Evolutionary conservation across 306 rosid genomes (phyloP), one percentile per base, ranked within the genome.

Genomic region (Pachyrhizus erosus): DNA sequence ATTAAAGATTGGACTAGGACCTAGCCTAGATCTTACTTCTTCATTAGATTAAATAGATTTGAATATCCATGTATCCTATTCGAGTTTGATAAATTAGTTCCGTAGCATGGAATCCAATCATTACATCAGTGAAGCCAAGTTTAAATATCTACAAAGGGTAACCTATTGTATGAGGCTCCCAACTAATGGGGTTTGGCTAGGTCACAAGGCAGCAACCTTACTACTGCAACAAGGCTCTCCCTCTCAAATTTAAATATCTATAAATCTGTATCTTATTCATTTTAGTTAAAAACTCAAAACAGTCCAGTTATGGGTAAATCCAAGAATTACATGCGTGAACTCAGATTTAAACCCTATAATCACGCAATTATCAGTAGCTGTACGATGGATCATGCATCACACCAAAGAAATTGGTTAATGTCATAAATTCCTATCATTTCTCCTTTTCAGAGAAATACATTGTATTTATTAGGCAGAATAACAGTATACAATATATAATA

Each of bases 311-410:
- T 54, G 23, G 26, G 20, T 9, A 73, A 20, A 33, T 48, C 70
- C 20, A 5, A 49, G 34, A 33, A 82, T 65, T 67, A 77, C n/a
- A 45, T 67, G 7, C 12, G 51, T 13, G 49, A 86, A 67, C 46
- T 12, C 64, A 73, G 49, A 82, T 73, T 77, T 14, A 57, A 82
- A 82, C 54, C 52, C 70, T 27, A 40, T 24, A 86, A 29, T 58
- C 23, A 58, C 18, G 5, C 57, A 40, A 66, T 55, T 65, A 55
- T 60, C 15, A 46, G 9, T 34, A 69, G 57, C 64, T 78, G 62
- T 29, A 21, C 17, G 72, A 73, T 15, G 64, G 49, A 55, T 84
- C 84, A 79, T 33, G 23, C 67, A 57, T 13, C 52, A 48, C 26
- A 72, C 75, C 5, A 60, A 42, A 40, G 39, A 54, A 65, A 65